A percentile compares a stretch with the other conserved stretches of the same genome.
These are phyloP conservation scores for Dillenia suffruticosa DNA, from an alignment of 164 flowering plant genomes.

Conservation along the genomic window DNA sequence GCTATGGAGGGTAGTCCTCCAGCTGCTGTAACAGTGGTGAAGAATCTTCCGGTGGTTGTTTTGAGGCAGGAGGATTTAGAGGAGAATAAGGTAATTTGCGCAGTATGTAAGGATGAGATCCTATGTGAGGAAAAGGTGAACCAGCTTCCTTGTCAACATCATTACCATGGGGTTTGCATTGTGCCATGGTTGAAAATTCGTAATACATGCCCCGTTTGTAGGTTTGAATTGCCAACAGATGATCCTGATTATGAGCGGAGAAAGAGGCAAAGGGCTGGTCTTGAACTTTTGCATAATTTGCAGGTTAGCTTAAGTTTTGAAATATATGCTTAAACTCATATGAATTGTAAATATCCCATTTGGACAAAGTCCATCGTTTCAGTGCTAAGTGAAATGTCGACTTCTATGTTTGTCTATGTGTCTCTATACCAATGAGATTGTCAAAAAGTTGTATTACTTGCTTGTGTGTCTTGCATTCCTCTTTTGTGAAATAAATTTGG, in stretches of 20 bases:
- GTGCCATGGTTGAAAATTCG: conserved; percentile 74
- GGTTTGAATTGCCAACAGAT: conserved; percentile 75
- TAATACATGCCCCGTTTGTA: conserved; percentile 84
- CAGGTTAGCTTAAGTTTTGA: conserved; percentile 12
- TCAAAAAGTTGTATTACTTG: too few species aligned
- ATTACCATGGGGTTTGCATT: conserved; percentile 76
- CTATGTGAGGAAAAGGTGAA: conserved; percentile 36
- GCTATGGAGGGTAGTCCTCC: conserved; percentile 49
- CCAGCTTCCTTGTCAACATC: conserved; percentile 65
- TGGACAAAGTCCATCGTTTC: not conserved
- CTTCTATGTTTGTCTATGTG: too few species aligned
- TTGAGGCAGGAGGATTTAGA: conserved; percentile 29
- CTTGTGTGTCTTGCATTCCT: too few species aligned
- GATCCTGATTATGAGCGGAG: conserved; percentile 61
- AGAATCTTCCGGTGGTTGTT: conserved; percentile 36
- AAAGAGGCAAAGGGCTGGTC: conserved; percentile 16
- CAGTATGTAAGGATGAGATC: conserved; percentile 68
- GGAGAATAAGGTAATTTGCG: conserved; percentile 35
- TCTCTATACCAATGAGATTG: too few species aligned
- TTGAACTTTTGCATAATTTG: conserved; percentile 1
- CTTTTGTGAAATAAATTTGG: too few species aligned
- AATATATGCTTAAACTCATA: conserved; percentile 11
- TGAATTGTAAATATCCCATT: conserved; percentile 12
- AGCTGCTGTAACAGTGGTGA: conserved; percentile 44
- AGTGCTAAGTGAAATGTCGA: too few species aligned